Conservation (phyloP, 257 asterid species). For the Nicotiana otophora region DNA sequence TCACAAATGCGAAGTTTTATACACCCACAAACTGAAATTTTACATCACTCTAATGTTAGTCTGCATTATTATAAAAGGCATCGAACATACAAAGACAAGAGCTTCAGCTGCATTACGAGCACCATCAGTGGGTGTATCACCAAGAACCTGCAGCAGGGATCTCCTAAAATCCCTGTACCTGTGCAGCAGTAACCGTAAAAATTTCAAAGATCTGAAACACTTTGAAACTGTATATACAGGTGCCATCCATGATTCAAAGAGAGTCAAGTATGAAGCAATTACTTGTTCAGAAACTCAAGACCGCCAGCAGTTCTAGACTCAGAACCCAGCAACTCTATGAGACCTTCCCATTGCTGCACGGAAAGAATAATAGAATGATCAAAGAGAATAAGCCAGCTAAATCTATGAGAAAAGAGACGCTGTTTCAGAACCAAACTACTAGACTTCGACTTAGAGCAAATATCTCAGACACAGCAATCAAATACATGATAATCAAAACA, state of each 20-base stretch:
- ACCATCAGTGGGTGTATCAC: constrained; percentile 48
- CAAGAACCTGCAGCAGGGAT: constrained; percentile 68
- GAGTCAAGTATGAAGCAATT: constrained; percentile 9
- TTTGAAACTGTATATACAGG: not conserved
- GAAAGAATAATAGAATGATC: constrained; percentile 4
- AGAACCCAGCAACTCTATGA: constrained; percentile 73
- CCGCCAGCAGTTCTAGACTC: constrained; percentile 82
- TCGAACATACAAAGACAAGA: constrained; percentile 59
- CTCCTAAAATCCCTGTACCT: constrained; percentile 87
- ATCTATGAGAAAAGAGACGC: not conserved
- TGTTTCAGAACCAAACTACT: not conserved
- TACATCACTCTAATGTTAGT: constrained; percentile 1
- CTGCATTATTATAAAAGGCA: constrained; percentile 13
- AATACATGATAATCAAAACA: constrained; percentile 1
- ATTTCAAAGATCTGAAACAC: not conserved
- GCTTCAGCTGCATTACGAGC: constrained; percentile 77
- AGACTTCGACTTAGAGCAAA: not conserved
- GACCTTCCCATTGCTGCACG: constrained; percentile 96
- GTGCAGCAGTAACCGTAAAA: constrained; percentile 21
- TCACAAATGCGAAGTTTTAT: not conserved
- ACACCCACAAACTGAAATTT: not conserved
- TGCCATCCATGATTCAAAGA: not conserved
- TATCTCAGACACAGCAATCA: not conserved
- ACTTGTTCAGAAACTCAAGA: constrained; percentile 86
- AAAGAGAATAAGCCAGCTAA: not conserved